Base-by-base conservation (phyloP, 345 rosid genomes). In the Citrus australasica region DNA sequence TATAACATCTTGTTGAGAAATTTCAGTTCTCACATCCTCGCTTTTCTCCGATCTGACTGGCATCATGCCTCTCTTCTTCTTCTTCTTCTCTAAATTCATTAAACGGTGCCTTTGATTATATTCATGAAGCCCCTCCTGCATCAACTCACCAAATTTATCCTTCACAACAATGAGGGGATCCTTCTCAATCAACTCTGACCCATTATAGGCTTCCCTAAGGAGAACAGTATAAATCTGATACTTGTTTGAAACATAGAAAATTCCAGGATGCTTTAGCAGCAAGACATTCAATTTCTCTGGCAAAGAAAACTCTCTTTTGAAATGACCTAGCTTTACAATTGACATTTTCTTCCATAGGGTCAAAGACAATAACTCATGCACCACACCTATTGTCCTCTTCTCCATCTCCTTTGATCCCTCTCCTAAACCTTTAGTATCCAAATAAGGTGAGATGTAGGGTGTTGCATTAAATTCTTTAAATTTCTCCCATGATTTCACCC, bases 311-410 rank as follows among this genome's bases (percentile, higher is more conserved):
- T 95, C 99, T 82, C 90, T 91, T 79, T 79, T 91, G 79, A 95
- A 95, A 88, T 95, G 98, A 71, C 89, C 83, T 28, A 93, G 88
- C 86, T 95, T 95, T 70, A 88, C 68, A 37, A 95, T 83, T 3
- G 98, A 95, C 73, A 89, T 79, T 87, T 91, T 95, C 86, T 92
- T 95, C 99, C 98, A 92, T 16, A 95, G 79, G 22, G 95, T 92
- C 76, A 93, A 71, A 0, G 93, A 92, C 33, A 95, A 88, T 69
- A 95, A 78, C 85, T 93, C 98, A 62, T 92, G 99, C 61, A 93
- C 88, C 78, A 93, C 71, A 67, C 93, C 89, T 59, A 93, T 88
- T 0, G 75, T 86, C 85, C 97, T 90, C 89, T 91, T 95, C 85
- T 95, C 94, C 88, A 85, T 87, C 84, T 91, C 96, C 85, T 82